Conservation (phyloP, 1,284 basidiomycete species). For the Austropuccinia psidii region DNA sequence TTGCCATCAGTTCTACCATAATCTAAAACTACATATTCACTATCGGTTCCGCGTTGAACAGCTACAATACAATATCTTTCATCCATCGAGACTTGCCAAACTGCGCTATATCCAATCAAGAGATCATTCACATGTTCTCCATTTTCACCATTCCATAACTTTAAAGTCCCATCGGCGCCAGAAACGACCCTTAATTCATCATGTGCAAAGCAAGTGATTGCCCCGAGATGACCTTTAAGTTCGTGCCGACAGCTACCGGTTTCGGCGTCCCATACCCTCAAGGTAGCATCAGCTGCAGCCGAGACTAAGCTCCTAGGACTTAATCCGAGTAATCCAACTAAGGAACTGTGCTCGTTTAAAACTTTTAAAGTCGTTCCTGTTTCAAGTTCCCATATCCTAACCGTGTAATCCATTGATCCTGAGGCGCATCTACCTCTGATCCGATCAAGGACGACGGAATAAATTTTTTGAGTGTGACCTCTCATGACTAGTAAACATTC, state of each 20-base stretch:
- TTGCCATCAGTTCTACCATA: slow-evolving; percentile 31
- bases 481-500: slow-evolving; percentile 67
- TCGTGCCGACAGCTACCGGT: slow-evolving; percentile 68
- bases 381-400: slow-evolving; percentile 79
- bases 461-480: slow-evolving; percentile 86
- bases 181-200: slow-evolving; percentile 91
- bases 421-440: slow-evolving; percentile 75
- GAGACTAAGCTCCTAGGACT: slow-evolving; percentile 81
- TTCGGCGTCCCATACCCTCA: slow-evolving; percentile 84
- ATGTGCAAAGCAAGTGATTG: slow-evolving; percentile 95
- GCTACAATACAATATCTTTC: slow-evolving; percentile 86
- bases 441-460: slow-evolving; percentile 58
- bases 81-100: slow-evolving; percentile 93
- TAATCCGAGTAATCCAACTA: slow-evolving; percentile 46
- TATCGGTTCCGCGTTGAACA: slow-evolving; percentile 41
- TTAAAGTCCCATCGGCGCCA: slow-evolving; percentile 87
- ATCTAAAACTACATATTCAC: slow-evolving; percentile 28
- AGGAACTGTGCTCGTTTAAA: slow-evolving; percentile 50
- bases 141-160: slow-evolving; percentile 88
- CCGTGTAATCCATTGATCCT: slow-evolving; percentile 92
- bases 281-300: slow-evolving; percentile 83
- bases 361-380: slow-evolving; percentile 71
- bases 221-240: slow-evolving; percentile 77
- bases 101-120: slow-evolving; percentile 75
- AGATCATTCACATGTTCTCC: slow-evolving; percentile 75